A percentile compares a stretch with the other conserved stretches of the same genome.
phyloP scores from a whole-genome alignment of 148 eudicot species.

The Chenopodium quinoa region DNA sequence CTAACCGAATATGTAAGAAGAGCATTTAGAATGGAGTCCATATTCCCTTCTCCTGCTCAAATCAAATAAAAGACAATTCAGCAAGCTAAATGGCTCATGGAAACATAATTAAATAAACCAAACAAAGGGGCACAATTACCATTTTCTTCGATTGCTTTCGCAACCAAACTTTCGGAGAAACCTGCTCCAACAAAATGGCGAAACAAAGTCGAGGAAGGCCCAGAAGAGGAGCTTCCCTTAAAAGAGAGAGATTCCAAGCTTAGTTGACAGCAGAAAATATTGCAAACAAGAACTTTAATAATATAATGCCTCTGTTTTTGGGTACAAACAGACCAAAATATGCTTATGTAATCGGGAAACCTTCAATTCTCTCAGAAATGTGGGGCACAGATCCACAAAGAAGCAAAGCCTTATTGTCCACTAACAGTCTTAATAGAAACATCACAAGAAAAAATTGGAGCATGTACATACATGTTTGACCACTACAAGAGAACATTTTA shows the following conservation, averaged over 20 bases:
- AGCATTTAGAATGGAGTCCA: constrained; percentile 46
- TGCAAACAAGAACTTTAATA: background rate
- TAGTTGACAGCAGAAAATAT: background rate
- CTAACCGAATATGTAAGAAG: constrained; percentile 51
- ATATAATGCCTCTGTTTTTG: background rate
- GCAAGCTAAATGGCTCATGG: constrained; percentile 19
- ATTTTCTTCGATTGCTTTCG: constrained; percentile 59
- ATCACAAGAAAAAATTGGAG: background rate
- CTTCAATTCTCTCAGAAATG: background rate
- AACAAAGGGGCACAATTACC: constrained; percentile 33
- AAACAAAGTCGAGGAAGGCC: constrained; percentile 46
- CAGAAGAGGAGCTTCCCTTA: constrained; percentile 66
- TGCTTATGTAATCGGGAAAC: background rate
- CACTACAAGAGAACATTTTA: background rate
- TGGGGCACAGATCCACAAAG: background rate
- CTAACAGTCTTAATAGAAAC: background rate
- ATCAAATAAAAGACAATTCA: background rate
- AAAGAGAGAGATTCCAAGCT: constrained; percentile 5
- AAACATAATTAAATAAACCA: background rate
- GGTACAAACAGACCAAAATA: background rate
- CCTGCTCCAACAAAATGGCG: constrained; percentile 56
- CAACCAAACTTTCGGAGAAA: constrained; percentile 51
- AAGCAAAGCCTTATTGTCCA: background rate
- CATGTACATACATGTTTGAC: background rate
- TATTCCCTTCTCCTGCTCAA: constrained; percentile 46